These are phyloP conservation scores for Saccharomycopsis hybrid DNA, from an alignment of 1,139 yeast species.

Conservation along the genomic window DNA sequence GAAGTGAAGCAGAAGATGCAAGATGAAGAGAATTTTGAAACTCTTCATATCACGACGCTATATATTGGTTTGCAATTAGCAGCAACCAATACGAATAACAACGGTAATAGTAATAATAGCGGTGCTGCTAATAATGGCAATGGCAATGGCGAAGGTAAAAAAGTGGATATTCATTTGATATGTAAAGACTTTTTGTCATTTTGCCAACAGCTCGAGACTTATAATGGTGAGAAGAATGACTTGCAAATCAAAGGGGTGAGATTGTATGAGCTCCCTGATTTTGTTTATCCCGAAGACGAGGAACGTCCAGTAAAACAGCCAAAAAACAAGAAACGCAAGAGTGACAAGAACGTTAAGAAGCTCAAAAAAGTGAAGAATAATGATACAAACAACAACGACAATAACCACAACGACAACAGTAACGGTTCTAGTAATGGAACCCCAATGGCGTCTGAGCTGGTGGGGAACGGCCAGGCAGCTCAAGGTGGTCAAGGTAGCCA, in stretches of 20 bases:
- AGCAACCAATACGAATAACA: constrained; percentile 8
- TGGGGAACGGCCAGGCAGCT: no score
- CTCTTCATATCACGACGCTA: constrained; percentile 63
- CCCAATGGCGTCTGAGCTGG: no score
- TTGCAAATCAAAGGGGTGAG: constrained; percentile 71
- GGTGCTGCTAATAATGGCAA: no score
- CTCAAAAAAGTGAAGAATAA: constrained; percentile 17
- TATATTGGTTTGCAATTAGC: constrained; percentile 70
- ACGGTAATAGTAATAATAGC: not conserved
- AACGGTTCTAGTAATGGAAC: not conserved
- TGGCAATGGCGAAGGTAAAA: constrained; percentile 39
- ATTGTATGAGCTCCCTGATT: constrained; percentile 73
- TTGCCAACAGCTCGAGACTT: constrained; percentile 68
- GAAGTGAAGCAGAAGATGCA: constrained; percentile 30
- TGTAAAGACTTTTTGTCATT: constrained; percentile 81
- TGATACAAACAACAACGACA: not conserved
- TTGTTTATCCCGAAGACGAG: constrained; percentile 75
- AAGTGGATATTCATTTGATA: constrained; percentile 83
- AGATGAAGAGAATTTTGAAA: constrained; percentile 30
- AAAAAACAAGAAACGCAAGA: constrained; percentile 44
- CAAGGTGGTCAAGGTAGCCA: no score
- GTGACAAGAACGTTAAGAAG: constrained; percentile 27
- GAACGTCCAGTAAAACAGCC: constrained; percentile 52
- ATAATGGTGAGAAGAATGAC: constrained; percentile 51
- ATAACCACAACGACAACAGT: not conserved